These are phyloP conservation scores for Salix arbutifolia DNA, from an alignment of 345 rosid genomes.

Conservation along the genomic window DNA sequence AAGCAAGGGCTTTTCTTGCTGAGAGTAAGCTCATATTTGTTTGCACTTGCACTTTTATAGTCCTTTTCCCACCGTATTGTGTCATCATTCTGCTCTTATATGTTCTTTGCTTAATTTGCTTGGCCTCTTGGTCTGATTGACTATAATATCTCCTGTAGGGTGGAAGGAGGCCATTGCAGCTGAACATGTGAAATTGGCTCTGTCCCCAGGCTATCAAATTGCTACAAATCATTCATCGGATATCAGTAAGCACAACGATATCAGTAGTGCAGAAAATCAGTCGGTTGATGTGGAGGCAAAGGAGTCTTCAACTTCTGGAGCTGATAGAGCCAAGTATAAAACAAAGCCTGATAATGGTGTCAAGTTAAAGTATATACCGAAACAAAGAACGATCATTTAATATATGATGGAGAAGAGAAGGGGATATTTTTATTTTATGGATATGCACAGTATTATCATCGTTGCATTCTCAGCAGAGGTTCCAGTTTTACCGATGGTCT, in stretches of 20 bases:
- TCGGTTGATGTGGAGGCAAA: background rate
- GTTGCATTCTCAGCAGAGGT: conserved; percentile 55
- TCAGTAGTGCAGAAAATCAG: conserved; percentile 23
- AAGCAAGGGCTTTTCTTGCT: conserved; percentile 73
- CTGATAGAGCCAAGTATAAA: conserved; percentile 40
- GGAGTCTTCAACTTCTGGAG: conserved; percentile 20
- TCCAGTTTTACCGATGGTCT: conserved; percentile 64
- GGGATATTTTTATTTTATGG: conserved; percentile 21
- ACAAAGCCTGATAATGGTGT: conserved; percentile 54
- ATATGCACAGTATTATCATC: conserved; percentile 39
- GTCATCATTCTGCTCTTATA: background rate
- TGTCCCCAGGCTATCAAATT: conserved; percentile 31
- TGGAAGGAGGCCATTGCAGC: conserved; percentile 76
- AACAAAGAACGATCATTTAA: conserved; percentile 42
- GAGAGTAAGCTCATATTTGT: conserved; percentile 48
- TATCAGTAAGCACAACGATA: conserved; percentile 8
- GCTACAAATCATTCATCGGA: conserved; percentile 25
- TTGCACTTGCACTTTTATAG: background rate
- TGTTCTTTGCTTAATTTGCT: background rate
- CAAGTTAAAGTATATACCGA: conserved; percentile 78
- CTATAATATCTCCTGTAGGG: conserved; percentile 39
- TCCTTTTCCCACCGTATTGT: background rate
- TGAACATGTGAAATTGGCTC: conserved; percentile 64
- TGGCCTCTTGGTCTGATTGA: background rate
- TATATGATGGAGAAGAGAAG: conserved; percentile 8